A percentile compares a stretch with the other conserved stretches of the same genome.
These are phyloP conservation scores for Paramarasmius palmivorus DNA, from an alignment of 1,284 basidiomycete species.

Conservation along the genomic window DNA sequence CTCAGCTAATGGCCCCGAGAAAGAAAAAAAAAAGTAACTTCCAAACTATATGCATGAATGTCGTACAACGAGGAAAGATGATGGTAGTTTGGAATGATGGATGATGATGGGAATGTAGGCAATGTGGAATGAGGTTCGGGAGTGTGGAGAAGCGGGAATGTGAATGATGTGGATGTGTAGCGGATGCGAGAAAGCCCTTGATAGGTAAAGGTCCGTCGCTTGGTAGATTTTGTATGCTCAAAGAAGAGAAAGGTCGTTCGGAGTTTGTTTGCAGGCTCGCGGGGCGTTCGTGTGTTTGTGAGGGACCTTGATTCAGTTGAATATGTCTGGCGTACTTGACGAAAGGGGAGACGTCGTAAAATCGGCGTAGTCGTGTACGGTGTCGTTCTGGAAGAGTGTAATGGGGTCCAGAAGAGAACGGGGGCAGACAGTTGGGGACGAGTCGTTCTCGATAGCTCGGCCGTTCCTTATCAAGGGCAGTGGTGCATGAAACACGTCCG, in stretches of 20 bases:
- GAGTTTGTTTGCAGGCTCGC: neutral
- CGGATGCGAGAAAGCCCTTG: too few relatives aligned
- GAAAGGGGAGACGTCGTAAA: slow-evolving; percentile 53
- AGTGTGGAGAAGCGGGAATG: slow-evolving; percentile 14
- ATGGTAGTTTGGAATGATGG: slow-evolving; percentile 18
- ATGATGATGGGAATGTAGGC: slow-evolving; percentile 12
- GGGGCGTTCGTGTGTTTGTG: slow-evolving; percentile 2
- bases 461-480: neutral
- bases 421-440: slow-evolving; percentile 1
- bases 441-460: neutral
- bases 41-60: slow-evolving; percentile 26
- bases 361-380: slow-evolving; percentile 41
- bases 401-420: slow-evolving; percentile 28
- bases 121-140: slow-evolving; percentile 9
- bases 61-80: slow-evolving; percentile 32
- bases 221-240: neutral
- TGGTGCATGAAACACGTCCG: slow-evolving; percentile 20
- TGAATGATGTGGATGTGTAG: slow-evolving; percentile 6
- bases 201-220: neutral
- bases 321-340: slow-evolving; percentile 42
- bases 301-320: slow-evolving; percentile 32
- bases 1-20: slow-evolving; percentile 16
- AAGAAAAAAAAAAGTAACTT: slow-evolving; percentile 8
- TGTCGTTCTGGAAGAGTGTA: slow-evolving; percentile 20
- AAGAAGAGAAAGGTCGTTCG: neutral